Base-by-base conservation (phyloP, 1,139 yeast genomes). In the Geotrichum aggregatum region DNA sequence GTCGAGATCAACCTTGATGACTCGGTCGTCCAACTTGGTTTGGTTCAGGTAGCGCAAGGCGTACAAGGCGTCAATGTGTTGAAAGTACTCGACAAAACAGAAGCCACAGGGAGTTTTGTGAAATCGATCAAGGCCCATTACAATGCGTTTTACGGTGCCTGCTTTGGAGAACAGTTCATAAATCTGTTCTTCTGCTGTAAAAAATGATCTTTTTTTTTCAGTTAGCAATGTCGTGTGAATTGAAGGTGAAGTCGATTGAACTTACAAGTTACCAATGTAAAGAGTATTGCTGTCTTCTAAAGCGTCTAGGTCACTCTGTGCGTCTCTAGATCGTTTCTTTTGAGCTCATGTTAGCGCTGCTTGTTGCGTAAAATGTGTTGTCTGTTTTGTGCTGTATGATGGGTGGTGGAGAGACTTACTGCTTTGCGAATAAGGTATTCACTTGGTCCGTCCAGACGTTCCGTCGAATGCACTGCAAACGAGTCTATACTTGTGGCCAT, bases 21-120 rank as follows among this genome's bases (percentile, higher is more conserved):
- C 74, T 56, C 87, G 82, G 49, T 91, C 94, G 65, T 91, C 96
- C 47, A 91, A 75, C 62, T 82, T 83, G 0, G 96, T 88, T 47
- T 83, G 83, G 58, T 86, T 83, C 54, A 92, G 73, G 65, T 82
- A 91, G 64, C 88, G 84, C 64, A 91, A 80, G 5, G 96, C 87
- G 59, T 84, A 81, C 44, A 88, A 72, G 0, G 96, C 88, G 48
- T 87, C 89, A 45, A 76, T 76, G 52, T 83, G 83, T 11, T 74
- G 69, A 52, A 76, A 76, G 66, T 83, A 92, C 44, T 87, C 84
- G 33, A 91, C 89, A 68, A 91, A 91, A 65, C 97, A 89, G 69
- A 92, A 92, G 31, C 98, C 98, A 66, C 98, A 89, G 0, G 98
- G 98, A 0, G 96, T 88, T 63, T 83, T 80, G 59, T 85, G 84